A percentile compares a stretch with the other conserved stretches of the same genome.
These are phyloP conservation scores for Arabidopsis arenosa DNA, from an alignment of 345 rosid genomes.

Conservation along the genomic window DNA sequence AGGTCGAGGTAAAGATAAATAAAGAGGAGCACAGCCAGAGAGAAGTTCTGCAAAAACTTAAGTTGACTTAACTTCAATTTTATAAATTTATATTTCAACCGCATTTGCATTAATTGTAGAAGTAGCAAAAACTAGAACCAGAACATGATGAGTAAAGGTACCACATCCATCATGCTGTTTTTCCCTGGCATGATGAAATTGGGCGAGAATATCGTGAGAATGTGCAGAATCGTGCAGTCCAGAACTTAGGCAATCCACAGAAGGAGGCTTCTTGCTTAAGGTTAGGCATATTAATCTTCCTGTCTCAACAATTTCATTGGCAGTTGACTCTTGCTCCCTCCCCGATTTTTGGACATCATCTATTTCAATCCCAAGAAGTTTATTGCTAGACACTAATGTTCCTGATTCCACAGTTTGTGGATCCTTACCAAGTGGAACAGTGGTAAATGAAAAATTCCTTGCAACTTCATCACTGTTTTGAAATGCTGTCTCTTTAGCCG, in stretches of 20 bases:
- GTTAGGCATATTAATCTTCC: constrained; percentile 52
- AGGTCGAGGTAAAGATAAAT: constrained; percentile 6
- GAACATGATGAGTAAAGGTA: constrained; percentile 31
- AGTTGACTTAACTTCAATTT: constrained; percentile 18
- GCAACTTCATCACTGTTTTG: constrained; percentile 36
- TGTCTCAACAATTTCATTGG: constrained; percentile 41
- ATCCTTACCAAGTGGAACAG: constrained; percentile 32
- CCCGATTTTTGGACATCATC: constrained; percentile 33
- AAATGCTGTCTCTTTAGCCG: constrained; percentile 43
- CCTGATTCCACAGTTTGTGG: constrained; percentile 33
- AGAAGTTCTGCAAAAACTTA: constrained; percentile 22
- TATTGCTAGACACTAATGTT: constrained; percentile 37
- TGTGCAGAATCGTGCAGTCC: constrained; percentile 47
- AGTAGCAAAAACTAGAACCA: constrained; percentile 28
- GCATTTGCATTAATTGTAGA: constrained; percentile 14
- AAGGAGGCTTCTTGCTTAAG: constrained; percentile 59
- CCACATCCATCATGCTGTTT: constrained; percentile 56
- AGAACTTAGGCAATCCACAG: constrained; percentile 47
- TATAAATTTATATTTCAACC: not conserved
- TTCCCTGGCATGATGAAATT: constrained; percentile 37
- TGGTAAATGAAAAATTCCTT: constrained; percentile 37
- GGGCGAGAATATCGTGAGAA: constrained; percentile 34
- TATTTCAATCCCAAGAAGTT: constrained; percentile 32
- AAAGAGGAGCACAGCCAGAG: constrained; percentile 1
- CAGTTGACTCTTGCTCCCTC: constrained; percentile 41